Base-by-base conservation (phyloP, 805 yeast genomes). In the Ogataea methanolica region DNA sequence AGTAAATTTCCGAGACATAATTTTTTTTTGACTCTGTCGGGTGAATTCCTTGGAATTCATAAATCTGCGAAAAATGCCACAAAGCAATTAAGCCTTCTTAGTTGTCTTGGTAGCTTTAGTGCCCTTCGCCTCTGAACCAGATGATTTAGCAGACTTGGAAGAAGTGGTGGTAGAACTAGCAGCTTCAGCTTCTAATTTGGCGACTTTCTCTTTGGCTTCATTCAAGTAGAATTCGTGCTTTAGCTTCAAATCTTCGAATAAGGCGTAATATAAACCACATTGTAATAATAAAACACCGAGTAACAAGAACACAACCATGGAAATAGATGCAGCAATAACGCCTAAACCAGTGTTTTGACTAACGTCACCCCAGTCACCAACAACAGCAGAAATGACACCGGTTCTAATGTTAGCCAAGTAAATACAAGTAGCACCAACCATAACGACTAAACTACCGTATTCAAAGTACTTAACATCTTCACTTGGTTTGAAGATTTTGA, bases 341-440 rank as follows among this genome's bases (percentile, higher is more conserved):
- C 88, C 88, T 59, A 92, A 69, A 31, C 98, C 98, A 21, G 96
- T 88, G 51, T 75, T 74, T 63, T 78, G 81, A 59, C 87, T 88
- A 43, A 94, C 96, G 44, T 92, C 98, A 55, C 97, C 98, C 98
- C 98, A 92, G 50, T 80, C 73, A 39, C 90, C 91, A 48, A 76
- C 67, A 26, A 80, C 57, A 46, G 88, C 79, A 47, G 91, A 79
- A 56, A 77, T 76, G 36, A 83, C 72, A 46, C 98, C 98, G 45
- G 86, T 80, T 61, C 88, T 78, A 56, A 92, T 73, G 70, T 94
- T 94, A 52, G 96, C 85, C 59, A 92, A 71, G 67, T 90, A 94
- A 58, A 92, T 78, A 58, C 92, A 81, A 40, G 86, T 69, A 17
- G 85, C 86, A 35, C 83, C 70, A 65, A 90, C 83, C 63, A 78